These are phyloP conservation scores for Dillenia turbinata DNA, from an alignment of 164 flowering plant species.

Conservation along the genomic window DNA sequence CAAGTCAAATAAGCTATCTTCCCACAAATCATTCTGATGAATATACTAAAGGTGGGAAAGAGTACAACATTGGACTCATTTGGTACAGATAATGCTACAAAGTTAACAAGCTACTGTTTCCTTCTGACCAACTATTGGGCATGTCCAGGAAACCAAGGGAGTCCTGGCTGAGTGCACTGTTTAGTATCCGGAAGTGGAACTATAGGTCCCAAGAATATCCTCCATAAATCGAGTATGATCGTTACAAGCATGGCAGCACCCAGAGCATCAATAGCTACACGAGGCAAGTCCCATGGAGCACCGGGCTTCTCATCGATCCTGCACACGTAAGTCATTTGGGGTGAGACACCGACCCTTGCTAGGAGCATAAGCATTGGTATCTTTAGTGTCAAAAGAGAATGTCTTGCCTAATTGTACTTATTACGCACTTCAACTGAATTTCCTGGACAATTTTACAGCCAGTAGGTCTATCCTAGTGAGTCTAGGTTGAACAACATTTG, in stretches of 20 bases:
- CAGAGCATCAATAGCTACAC: conserved; percentile 87
- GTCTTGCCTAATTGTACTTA: too few relatives aligned
- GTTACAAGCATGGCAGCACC: conserved; percentile 98
- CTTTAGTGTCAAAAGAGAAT: too few relatives aligned
- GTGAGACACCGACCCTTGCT: too few relatives aligned
- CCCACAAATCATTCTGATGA: too few relatives aligned
- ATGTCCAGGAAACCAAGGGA: conserved; percentile 71
- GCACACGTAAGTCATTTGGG: conserved; percentile 5
- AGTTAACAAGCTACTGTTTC: too few relatives aligned
- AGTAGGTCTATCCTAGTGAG: too few relatives aligned
- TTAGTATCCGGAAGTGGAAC: conserved; percentile 47
- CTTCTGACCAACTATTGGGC: background rate
- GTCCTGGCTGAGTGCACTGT: conserved; percentile 64
- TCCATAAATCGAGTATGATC: conserved; percentile 89
- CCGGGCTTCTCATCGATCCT: conserved; percentile 88
- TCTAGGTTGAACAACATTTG: too few relatives aligned
- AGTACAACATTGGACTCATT: background rate
- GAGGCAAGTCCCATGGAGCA: conserved; percentile 68
- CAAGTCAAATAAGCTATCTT: too few relatives aligned
- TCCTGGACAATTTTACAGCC: too few relatives aligned
- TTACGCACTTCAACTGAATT: too few relatives aligned
- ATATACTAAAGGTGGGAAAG: too few relatives aligned
- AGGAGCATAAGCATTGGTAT: too few relatives aligned
- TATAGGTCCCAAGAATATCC: conserved; percentile 80
- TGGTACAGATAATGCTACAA: background rate